Evolutionary conservation across 2,329 filamentous ascomycete genomes (phyloP).

Genomic region (Paraphaeosphaeria sporulosa): DNA sequence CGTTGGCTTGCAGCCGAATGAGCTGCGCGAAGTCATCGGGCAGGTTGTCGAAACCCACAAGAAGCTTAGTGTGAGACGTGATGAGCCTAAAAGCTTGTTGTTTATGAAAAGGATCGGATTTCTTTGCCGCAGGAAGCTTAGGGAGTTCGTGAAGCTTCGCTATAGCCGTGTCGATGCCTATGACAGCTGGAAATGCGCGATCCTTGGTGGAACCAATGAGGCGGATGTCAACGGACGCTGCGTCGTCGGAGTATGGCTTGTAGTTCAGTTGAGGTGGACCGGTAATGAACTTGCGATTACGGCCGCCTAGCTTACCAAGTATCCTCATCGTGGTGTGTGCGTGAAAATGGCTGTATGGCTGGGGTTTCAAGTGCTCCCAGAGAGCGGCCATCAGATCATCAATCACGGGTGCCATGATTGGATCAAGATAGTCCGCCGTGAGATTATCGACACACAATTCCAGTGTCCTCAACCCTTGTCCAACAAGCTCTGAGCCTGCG

Average conservation of each 20-base stretch:
- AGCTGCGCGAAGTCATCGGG: constrained; percentile 88
- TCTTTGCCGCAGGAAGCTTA: constrained; percentile 66
- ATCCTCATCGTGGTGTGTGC: constrained; percentile 98
- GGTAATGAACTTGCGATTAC: constrained; percentile 94
- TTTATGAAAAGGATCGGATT: constrained; percentile 88
- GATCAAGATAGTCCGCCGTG: constrained; percentile 96
- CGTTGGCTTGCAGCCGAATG: constrained; percentile 87
- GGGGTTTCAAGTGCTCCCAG: constrained; percentile 92
- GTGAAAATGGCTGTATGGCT: constrained; percentile 96
- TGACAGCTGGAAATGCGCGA: constrained; percentile 82
- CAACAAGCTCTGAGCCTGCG: constrained; percentile 90
- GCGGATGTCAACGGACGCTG: constrained; percentile 84
- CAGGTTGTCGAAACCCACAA: constrained; percentile 84
- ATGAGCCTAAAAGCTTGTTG: constrained; percentile 89
- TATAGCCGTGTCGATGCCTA: constrained; percentile 89
- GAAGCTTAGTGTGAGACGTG: constrained; percentile 86
- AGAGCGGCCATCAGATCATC: constrained; percentile 98
- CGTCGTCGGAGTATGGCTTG: constrained; percentile 85
- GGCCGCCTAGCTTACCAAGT: constrained; percentile 91
- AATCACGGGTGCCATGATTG: constrained; percentile 98
- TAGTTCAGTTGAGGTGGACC: constrained; percentile 85
- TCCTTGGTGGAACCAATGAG: constrained; percentile 90
- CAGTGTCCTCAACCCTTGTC: constrained; percentile 89
- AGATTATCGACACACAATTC: constrained; percentile 98
- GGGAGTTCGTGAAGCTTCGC: constrained; percentile 84